Conservation (phyloP, 345 rosid genomes). For the Cardiospermum halicacabum region DNA sequence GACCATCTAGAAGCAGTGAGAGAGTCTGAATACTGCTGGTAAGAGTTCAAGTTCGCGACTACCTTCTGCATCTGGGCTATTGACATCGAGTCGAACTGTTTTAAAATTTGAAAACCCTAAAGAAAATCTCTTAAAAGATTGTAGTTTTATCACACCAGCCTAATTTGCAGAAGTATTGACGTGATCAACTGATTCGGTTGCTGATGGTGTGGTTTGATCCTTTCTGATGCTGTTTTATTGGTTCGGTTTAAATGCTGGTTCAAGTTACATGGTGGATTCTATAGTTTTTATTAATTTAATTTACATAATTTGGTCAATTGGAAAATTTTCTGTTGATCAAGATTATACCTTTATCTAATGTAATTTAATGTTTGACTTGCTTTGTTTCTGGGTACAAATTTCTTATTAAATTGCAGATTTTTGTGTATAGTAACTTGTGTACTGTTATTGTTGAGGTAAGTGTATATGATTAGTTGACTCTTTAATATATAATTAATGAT, state of each 20-base stretch:
- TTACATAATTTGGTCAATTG: no score
- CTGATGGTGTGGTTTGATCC: background rate
- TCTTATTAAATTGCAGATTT: background rate
- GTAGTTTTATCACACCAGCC: background rate
- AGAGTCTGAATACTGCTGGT: no score
- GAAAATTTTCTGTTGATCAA: background rate
- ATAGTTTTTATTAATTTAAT: background rate
- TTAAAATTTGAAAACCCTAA: slow-evolving; percentile 4
- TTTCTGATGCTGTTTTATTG: background rate
- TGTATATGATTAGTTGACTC: background rate
- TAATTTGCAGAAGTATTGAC: background rate
- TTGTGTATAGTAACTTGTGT: background rate
- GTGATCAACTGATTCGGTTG: background rate
- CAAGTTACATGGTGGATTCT: slow-evolving; percentile 3
- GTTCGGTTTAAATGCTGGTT: slow-evolving; percentile 1
- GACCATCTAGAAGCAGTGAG: no score
- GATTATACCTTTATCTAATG: background rate
- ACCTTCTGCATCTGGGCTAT: no score
- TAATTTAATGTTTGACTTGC: background rate
- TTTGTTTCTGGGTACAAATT: slow-evolving; percentile 12
- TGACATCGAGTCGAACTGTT: no score
- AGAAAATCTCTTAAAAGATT: no score
- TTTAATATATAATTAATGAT: slow-evolving; percentile 4
- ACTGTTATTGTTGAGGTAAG: slow-evolving; percentile 1
- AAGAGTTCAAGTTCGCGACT: no score